phyloP scores from a whole-genome alignment of 805 yeast genomes.

The Suhomyces pyralidae region DNA sequence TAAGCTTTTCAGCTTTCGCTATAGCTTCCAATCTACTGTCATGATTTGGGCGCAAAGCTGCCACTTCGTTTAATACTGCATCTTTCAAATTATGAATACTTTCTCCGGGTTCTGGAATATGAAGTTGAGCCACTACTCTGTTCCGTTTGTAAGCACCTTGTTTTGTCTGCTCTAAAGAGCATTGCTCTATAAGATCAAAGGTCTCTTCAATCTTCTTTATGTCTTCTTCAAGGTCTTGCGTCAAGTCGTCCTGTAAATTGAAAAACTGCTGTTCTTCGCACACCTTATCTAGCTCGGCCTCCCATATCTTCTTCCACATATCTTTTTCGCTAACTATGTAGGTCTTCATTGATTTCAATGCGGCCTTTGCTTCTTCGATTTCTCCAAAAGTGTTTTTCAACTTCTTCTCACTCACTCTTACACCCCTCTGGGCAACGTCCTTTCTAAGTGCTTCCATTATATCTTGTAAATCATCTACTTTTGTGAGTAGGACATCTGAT shows the following conservation, averaged over 20 bases:
- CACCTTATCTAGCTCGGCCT: slow-evolving; percentile 79
- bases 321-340: slow-evolving; percentile 72
- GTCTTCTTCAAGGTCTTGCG: slow-evolving; percentile 77
- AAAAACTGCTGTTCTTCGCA: slow-evolving; percentile 93
- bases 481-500: slow-evolving; percentile 69
- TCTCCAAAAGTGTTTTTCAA: slow-evolving; percentile 64
- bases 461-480: slow-evolving; percentile 90
- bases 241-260: slow-evolving; percentile 83
- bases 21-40: slow-evolving; percentile 85
- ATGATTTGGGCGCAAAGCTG: slow-evolving; percentile 77
- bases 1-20: slow-evolving; percentile 75
- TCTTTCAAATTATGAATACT: slow-evolving; percentile 61
- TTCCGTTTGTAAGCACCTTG: slow-evolving; percentile 44
- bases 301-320: slow-evolving; percentile 91
- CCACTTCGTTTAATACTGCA: slow-evolving; percentile 78
- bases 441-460: slow-evolving; percentile 82
- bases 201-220: slow-evolving; percentile 78
- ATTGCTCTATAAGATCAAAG: slow-evolving; percentile 72
- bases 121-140: slow-evolving; percentile 39
- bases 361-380: slow-evolving; percentile 52
- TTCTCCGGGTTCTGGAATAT: slow-evolving; percentile 61
- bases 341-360: slow-evolving; percentile 51
- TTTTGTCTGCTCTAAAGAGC: slow-evolving; percentile 74
- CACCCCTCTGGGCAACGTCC: slow-evolving; percentile 90
- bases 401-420: slow-evolving; percentile 74